Conservation (phyloP, 768 basidiomycete species). For the Suillus variegatus region DNA sequence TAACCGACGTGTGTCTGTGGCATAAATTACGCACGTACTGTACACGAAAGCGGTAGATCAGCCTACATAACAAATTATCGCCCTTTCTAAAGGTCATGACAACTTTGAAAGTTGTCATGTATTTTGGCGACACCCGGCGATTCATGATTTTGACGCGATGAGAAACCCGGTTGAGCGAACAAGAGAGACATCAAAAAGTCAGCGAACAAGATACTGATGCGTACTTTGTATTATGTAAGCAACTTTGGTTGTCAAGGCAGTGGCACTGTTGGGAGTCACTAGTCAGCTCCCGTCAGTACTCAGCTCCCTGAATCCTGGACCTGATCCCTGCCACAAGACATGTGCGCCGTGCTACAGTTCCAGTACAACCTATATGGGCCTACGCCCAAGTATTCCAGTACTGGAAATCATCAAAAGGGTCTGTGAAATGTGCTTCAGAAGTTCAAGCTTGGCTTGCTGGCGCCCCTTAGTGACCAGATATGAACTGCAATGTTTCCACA, state of each 20-base stretch:
- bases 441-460: background rate
- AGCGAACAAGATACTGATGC: no score
- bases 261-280: no score
- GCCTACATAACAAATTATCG: conserved; percentile 22
- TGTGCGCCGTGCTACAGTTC: background rate
- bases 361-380: background rate
- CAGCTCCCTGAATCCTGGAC: no score
- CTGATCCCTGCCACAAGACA: background rate
- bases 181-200: no score
- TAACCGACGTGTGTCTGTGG: conserved; percentile 3
- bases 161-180: no score
- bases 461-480: background rate
- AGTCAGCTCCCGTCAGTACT: no score
- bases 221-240: background rate
- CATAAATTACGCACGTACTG: conserved; percentile 25
- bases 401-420: background rate
- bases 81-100: background rate
- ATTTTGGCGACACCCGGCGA: no score
- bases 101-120: no score
- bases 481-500: background rate
- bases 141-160: no score
- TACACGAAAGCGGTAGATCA: conserved; percentile 26
- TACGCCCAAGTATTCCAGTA: background rate
- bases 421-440: background rate
- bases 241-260: no score